Evolutionary conservation across 179 eudicot species (phyloP).

Genomic region (Beta corolliflora): DNA sequence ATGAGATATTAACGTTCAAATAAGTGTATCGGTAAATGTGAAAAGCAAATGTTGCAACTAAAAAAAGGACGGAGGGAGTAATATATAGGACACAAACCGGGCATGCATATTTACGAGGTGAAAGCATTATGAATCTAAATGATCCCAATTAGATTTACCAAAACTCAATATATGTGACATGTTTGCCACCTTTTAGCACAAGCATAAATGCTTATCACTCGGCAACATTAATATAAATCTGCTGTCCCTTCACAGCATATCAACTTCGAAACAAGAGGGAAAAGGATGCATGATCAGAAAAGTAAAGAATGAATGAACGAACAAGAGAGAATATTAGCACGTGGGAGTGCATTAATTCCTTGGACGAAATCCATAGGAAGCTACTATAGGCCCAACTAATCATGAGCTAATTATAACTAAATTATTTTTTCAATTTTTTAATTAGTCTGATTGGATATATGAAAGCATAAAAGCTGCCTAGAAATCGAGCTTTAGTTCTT

Average conservation of each 20-base stretch:
- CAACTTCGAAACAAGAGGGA: slow-evolving; percentile 21
- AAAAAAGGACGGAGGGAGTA: too few species aligned
- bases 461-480: not conserved
- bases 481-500: not conserved
- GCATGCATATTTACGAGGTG: too few species aligned
- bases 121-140: too few species aligned
- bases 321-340: slow-evolving; percentile 22
- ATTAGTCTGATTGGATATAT: not conserved
- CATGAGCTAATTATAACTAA: slow-evolving; percentile 1
- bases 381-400: not conserved
- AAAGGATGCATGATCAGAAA: not conserved
- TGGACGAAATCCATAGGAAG: slow-evolving; percentile 21
- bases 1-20: too few species aligned
- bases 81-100: too few species aligned
- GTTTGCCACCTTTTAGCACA: not conserved
- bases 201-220: not conserved
- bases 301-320: not conserved
- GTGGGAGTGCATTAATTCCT: slow-evolving; percentile 22
- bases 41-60: too few species aligned
- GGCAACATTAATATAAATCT: not conserved
- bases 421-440: not conserved
- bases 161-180: not conserved
- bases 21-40: too few species aligned
- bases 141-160: not conserved
- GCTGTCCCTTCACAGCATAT: slow-evolving; percentile 21